Percentiles rank a stretch among this genome's conserved stretches.
Conservation (phyloP, 352 stramenopile genomes). For the Phytophthora pluvialis region DNA sequence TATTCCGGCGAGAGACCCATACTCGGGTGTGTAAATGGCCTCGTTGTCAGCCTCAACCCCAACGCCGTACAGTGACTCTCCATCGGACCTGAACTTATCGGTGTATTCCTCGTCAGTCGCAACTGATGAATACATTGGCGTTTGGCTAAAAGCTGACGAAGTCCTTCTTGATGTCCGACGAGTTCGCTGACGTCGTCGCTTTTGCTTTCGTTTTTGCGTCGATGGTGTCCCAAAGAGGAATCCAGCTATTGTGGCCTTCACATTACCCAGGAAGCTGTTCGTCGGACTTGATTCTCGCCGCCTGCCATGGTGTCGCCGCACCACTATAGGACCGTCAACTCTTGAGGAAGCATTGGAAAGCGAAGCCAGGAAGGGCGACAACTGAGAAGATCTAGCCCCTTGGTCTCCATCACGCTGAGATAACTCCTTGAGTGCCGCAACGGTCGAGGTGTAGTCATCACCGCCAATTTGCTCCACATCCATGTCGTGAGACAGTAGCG, state of each 20-base stretch:
- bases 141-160: slow-evolving; percentile 24
- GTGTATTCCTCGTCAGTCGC: slow-evolving; percentile 30
- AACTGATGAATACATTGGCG: slow-evolving; percentile 37
- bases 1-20: slow-evolving; percentile 34
- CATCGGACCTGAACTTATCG: slow-evolving; percentile 26
- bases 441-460: slow-evolving; percentile 65
- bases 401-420: slow-evolving; percentile 31
- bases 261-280: slow-evolving; percentile 30
- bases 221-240: slow-evolving; percentile 24
- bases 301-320: slow-evolving; percentile 8
- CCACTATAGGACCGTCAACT: slow-evolving; percentile 4
- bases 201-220: slow-evolving; percentile 32
- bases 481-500: slow-evolving; percentile 83
- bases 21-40: slow-evolving; percentile 25
- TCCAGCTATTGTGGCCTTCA: slow-evolving; percentile 19
- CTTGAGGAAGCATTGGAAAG: slow-evolving; percentile 10
- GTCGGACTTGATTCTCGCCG: slow-evolving; percentile 16
- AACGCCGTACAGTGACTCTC: slow-evolving; percentile 27
- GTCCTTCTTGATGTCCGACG: slow-evolving; percentile 19
- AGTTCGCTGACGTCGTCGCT: slow-evolving; percentile 21
- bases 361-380: slow-evolving; percentile 18
- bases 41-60: slow-evolving; percentile 26
- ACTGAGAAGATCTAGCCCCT: not conserved
- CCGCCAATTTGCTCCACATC: slow-evolving; percentile 70
- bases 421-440: slow-evolving; percentile 59